Base-by-base conservation (phyloP, 2,329 filamentous ascomycete species). In the Purpureocillium lavendulum region DNA sequence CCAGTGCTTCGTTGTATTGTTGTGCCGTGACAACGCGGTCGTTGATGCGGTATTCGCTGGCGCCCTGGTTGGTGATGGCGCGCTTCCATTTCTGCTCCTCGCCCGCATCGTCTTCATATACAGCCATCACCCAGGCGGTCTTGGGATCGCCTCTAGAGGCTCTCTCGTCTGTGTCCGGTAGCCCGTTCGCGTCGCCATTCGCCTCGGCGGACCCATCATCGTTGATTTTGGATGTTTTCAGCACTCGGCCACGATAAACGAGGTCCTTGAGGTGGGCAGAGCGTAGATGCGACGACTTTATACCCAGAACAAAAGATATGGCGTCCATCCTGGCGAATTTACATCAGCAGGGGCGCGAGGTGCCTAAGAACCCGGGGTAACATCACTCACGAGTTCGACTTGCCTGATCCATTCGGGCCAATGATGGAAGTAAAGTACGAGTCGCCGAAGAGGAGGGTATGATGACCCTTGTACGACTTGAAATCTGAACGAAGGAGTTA, bases 401-500 rank as follows among this genome's bases (percentile, higher is more conserved):
- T 98, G 49, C 92, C 92, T 29, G 92, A 97, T 70, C 92, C 92
- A 89, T 98, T 98, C 60, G 92, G 92, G 6, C 94, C 92, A 57
- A 98, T 97, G 57, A 98, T 96, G 32, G 92, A 98, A 36, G 92
- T 98, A 64, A 98, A 98, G 66, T 96, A 97, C 2, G 89, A 94
- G 68, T 98, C 90, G 56, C 90, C 90, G 55, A 98, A 96, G 39
- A 96, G 78, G 33, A 98, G 79, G 44, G 79, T 82, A 68, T 98
- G 92, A 55, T 96, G 89, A 42, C 89, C 92, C 64, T 95, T 95
- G 71, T 98, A 98, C 53, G 92, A 97, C 70, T 98, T 98, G 80
- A 98, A 98, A 70, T 98, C 86, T 92, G 55, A 21, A 33, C 17
- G 35, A 21, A 16, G 26, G n/a, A 15, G 33, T 44, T 30, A 47